phyloP scores from a whole-genome alignment of 2,329 filamentous ascomycete species.

The Keithomyces neogunnii region DNA sequence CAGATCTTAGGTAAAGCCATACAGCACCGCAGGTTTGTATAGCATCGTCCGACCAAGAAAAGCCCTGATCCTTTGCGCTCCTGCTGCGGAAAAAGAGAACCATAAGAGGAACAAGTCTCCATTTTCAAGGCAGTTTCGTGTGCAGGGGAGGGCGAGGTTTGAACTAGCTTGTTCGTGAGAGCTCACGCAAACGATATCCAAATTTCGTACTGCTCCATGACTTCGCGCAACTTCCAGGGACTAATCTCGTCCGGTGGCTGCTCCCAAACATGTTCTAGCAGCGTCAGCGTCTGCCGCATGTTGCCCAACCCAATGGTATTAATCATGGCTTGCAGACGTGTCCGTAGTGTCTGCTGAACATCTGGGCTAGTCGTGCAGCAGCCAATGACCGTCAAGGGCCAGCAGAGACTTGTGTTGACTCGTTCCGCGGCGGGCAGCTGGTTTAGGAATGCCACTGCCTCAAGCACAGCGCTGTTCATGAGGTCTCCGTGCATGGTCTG shows the following conservation, averaged over 20 bases:
- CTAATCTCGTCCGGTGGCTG: constrained; percentile 19
- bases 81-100: no score
- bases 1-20: no score
- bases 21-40: no score
- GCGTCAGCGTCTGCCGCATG: constrained; percentile 31
- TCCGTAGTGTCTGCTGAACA: constrained; percentile 26
- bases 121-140: no score
- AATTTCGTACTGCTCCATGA: constrained; percentile 37
- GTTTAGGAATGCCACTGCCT: constrained; percentile 21
- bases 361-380: constrained; percentile 25
- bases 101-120: no score
- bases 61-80: no score
- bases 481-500: constrained; percentile 15
- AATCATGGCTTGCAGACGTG: constrained; percentile 25
- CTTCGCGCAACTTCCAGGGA: constrained; percentile 34
- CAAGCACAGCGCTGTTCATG: constrained; percentile 19
- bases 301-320: constrained; percentile 34
- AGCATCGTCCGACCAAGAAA: no score
- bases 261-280: constrained; percentile 35
- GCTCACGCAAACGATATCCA: constrained; percentile 40
- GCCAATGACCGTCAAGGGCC: constrained; percentile 29
- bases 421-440: constrained; percentile 23
- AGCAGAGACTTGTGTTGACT: constrained; percentile 32
- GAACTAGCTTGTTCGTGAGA: not conserved
- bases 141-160: not conserved